Conservation (phyloP, 2,329 filamentous ascomycete species). For the Alternaria burnsii region DNA sequence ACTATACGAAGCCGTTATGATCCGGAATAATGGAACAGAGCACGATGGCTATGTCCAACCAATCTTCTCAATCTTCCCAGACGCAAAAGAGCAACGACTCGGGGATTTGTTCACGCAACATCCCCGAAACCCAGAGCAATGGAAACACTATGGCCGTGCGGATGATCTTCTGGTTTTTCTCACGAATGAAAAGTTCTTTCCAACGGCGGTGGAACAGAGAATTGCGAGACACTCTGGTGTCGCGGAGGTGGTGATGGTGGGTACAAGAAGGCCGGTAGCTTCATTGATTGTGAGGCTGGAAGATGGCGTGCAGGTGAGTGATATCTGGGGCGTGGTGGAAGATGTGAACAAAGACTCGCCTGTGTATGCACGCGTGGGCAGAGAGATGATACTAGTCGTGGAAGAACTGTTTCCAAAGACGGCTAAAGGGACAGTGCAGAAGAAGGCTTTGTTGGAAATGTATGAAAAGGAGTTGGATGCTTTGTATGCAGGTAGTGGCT, state of each 20-base stretch:
- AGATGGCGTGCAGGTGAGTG: constrained; percentile 48
- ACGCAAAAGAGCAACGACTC: constrained; percentile 19
- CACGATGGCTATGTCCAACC: constrained; percentile 24
- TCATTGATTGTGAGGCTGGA: constrained; percentile 37
- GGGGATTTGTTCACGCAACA: constrained; percentile 31
- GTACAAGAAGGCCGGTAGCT: constrained; percentile 38
- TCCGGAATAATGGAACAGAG: constrained; percentile 12
- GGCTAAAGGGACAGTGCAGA: constrained; percentile 58
- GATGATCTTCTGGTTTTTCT: constrained; percentile 33
- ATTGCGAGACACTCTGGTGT: constrained; percentile 37
- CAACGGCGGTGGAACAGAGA: constrained; percentile 29
- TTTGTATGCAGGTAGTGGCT: constrained; percentile 8
- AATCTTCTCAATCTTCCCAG: constrained; percentile 28
- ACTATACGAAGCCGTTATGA: constrained; percentile 26
- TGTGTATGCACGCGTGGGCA: constrained; percentile 55
- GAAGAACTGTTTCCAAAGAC: constrained; percentile 58
- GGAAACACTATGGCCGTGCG: constrained; percentile 28
- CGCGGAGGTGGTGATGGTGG: constrained; percentile 44
- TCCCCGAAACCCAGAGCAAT: constrained; percentile 15
- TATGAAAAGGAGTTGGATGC: constrained; percentile 42
- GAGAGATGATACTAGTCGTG: constrained; percentile 55
- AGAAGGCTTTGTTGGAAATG: constrained; percentile 50
- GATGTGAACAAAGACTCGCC: constrained; percentile 54
- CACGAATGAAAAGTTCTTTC: constrained; percentile 33
- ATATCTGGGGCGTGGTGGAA: constrained; percentile 57